Evolutionary conservation across 2,329 filamentous ascomycete genomes (phyloP), one percentile per base, ranked within the genome.

Genomic region (Fusarium bulbicola): DNA sequence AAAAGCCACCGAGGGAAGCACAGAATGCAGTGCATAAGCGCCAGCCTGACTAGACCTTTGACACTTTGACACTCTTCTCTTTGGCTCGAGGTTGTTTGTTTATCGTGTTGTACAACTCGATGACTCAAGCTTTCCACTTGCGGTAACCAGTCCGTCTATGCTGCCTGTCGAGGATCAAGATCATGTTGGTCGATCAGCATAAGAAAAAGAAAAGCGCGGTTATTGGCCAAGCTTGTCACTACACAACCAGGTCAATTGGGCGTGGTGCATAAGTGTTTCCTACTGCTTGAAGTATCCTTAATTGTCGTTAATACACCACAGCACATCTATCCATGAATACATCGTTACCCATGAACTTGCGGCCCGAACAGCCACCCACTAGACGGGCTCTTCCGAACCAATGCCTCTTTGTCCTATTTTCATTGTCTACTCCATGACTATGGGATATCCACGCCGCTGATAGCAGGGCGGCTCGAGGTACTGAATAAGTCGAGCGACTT

Each of bases 21-120:
- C 45, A 66, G n/a, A 66, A 47, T 71, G 73, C 66, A 77, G 58
- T 76, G 61, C 75, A 74, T 78, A 78, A 63, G 70, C 76, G 76
- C 75, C 76, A 68, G 70, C 64, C 66, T 67, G 56, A 62, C 54
- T 40, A 66, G 47, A 63, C 46, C 59, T 63, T 61, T 43, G 65
- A 54, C 49, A 47, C 10, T 47, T 30, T 12, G 49, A 52, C 30
- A 36, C 65, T 59, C 50, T 60, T 47, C 32, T 37, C 36, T 70
- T 71, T 72, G 70, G 64, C 70, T 57, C 68, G 57, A 50, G 61
- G 65, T 73, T 66, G 66, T 70, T 76, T 74, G 58, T 65, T 63
- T 47, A 59, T 62, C 49, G 49, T 57, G 53, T 36, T 56, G 63
- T 63, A 45, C 70, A 64, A 65, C 37, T 32, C 24, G 39, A 66